Base-by-base conservation (phyloP, 2,329 filamentous ascomycete genomes). In the Eutypella sp. region DNA sequence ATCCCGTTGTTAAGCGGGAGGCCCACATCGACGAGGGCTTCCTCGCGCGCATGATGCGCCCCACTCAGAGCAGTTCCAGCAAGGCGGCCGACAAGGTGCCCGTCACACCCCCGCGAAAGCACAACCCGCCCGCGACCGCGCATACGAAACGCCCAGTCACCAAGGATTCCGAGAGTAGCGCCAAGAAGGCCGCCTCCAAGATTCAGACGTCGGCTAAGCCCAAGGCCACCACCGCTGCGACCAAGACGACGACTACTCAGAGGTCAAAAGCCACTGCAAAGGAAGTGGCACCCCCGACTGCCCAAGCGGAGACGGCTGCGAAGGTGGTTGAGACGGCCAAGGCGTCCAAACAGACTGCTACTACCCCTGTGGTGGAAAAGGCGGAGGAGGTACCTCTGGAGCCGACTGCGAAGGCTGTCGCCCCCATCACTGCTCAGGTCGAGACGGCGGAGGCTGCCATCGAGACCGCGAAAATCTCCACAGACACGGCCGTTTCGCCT, bases 1-100 rank as follows among this genome's bases (percentile, higher is more conserved):
- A 72, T 55, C 57, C 76, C 42, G 51, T 73, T 6, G 63, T 70
- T 2, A 76, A 75, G 55, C 71, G 73, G 49, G 70, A 76, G 22
- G 73, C 71, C 40, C 76, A 77, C 16, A 72, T 85, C 1, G 84
- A 88, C 52, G 83, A 87, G 53, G 67, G 81, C 13, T 91, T 91
- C 66, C 68, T 91, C 22, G 85, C 85, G n/a, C 79, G 87, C 43
- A 89, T 91, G 86, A 90, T 85, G 81, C 74, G 86, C 34, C 87
- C 87, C 2, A 91, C 87, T 0, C 78, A 84, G 38, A 73, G 79
- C 39, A 88, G 83, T 5, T 76, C 83, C 8, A 82, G 74, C 51
- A 89, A 88, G 67, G 76, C 78, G 0, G 70, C 78, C 3, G 84
- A 87, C 5, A 89, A 87, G 67, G 62, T 62, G 1, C 67, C 72